phyloP scores from a whole-genome alignment of 345 rosid genomes.

The Eucalyptus shirleyi region DNA sequence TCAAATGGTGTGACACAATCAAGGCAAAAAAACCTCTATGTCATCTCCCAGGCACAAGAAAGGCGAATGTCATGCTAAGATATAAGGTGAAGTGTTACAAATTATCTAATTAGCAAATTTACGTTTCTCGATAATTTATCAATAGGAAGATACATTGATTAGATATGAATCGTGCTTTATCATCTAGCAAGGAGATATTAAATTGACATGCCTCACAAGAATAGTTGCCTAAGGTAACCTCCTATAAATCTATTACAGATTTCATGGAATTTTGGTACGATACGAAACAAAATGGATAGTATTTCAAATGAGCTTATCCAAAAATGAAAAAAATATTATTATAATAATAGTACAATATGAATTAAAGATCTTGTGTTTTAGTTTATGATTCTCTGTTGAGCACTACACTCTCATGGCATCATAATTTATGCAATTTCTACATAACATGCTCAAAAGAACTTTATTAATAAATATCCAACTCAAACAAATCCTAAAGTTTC shows the following conservation, averaged over 20 bases:
- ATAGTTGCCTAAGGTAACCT: background rate
- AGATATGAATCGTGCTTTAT: too few species aligned
- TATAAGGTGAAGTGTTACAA: background rate
- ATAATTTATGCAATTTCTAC: too few species aligned
- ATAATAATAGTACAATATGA: background rate
- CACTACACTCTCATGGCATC: accelerated
- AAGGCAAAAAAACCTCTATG: background rate
- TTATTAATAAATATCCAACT: too few species aligned
- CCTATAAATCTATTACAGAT: background rate
- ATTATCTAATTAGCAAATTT: background rate
- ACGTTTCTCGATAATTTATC: background rate
- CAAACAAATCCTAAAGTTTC: background rate
- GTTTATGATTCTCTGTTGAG: accelerated
- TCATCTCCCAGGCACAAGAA: too few species aligned
- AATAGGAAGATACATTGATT: too few species aligned
- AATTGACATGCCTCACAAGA: background rate
- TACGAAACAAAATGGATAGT: too few species aligned
- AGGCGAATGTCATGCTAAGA: background rate
- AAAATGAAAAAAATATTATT: too few species aligned
- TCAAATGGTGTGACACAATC: background rate
- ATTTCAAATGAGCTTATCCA: too few species aligned
- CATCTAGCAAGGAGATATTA: too few species aligned
- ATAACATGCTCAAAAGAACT: too few species aligned
- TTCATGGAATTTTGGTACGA: too few species aligned
- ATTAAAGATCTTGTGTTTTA: too few species aligned